These are phyloP conservation scores for Microbotryomycetes sp. DNA, from an alignment of 1,284 basidiomycete species.

Conservation along the genomic window DNA sequence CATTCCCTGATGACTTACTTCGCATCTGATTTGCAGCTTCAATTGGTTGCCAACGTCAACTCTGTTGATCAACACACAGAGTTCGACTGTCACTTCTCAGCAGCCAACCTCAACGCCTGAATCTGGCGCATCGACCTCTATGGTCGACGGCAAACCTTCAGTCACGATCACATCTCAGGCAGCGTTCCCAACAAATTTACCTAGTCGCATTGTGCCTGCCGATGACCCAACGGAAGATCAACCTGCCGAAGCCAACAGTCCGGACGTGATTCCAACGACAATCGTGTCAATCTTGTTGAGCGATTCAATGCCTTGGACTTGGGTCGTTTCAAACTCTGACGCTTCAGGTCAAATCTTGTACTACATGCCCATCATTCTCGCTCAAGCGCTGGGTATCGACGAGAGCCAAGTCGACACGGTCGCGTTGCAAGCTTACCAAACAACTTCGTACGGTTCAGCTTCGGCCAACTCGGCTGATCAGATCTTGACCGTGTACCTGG, in stretches of 20 bases:
- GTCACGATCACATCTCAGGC: constrained; percentile 30
- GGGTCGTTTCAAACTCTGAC: constrained; percentile 35
- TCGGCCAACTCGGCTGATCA: constrained; percentile 5
- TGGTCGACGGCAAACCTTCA: constrained; percentile 21
- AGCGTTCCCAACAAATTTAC: constrained; percentile 29
- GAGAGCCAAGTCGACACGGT: constrained; percentile 20
- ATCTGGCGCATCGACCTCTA: constrained; percentile 12
- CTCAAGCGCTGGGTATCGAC: constrained; percentile 25
- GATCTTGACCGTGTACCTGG: constrained; percentile 34
- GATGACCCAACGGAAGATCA: background rate
- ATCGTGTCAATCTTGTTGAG: constrained; percentile 33
- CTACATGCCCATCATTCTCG: constrained; percentile 32
- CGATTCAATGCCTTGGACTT: constrained; percentile 31
- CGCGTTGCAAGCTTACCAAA: constrained; percentile 34
- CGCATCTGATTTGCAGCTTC: background rate
- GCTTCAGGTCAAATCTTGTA: constrained; percentile 34
- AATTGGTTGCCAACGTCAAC: constrained; percentile 29
- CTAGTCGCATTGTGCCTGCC: constrained; percentile 27
- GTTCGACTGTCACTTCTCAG: constrained; percentile 4
- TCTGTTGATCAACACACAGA: constrained; percentile 15
- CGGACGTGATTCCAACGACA: constrained; percentile 14
- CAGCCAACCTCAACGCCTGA: constrained; percentile 1
- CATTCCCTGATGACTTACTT: background rate
- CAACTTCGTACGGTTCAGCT: constrained; percentile 11
- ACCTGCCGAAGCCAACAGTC: background rate